phyloP scores from a whole-genome alignment of 768 basidiomycete genomes.

The Leucocoprinus leucothites region DNA sequence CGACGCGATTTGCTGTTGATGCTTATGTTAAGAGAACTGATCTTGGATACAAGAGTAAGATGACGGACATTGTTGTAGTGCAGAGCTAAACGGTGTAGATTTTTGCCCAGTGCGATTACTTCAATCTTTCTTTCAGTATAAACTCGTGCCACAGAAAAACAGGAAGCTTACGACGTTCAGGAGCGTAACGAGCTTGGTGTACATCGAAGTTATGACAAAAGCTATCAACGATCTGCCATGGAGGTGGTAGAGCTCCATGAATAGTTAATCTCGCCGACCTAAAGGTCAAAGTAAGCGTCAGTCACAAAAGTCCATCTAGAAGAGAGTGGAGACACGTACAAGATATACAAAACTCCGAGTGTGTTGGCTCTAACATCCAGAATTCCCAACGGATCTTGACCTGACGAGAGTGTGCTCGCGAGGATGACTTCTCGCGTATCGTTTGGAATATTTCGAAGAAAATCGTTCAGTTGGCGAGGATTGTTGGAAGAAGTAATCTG shows the following conservation, averaged over 20 bases:
- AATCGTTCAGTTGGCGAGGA: slow-evolving; percentile 34
- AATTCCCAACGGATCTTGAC: slow-evolving; percentile 64
- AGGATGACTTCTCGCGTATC: slow-evolving; percentile 59
- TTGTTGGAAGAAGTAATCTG: slow-evolving; percentile 44
- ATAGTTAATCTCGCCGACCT: slow-evolving; percentile 60
- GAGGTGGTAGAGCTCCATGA: slow-evolving; percentile 36
- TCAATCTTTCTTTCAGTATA: not conserved
- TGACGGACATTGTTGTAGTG: slow-evolving; percentile 46
- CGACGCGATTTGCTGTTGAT: slow-evolving; percentile 34
- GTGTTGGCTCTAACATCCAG: slow-evolving; percentile 57
- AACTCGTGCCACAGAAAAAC: not conserved
- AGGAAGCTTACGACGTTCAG: slow-evolving; percentile 55
- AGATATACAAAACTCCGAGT: slow-evolving; percentile 64
- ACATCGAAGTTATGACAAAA: slow-evolving; percentile 67
- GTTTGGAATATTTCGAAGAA: slow-evolving; percentile 45
- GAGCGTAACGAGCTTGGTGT: slow-evolving; percentile 60
- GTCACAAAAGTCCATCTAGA: not conserved
- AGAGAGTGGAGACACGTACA: slow-evolving; percentile 46
- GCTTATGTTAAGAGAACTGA: not conserved
- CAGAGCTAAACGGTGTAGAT: slow-evolving; percentile 51
- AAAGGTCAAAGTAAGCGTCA: not conserved
- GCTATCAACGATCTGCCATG: slow-evolving; percentile 38
- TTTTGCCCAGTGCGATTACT: slow-evolving; percentile 69
- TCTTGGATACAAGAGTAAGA: not conserved
- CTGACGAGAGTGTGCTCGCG: slow-evolving; percentile 48